Conservation (phyloP, 2,329 filamentous ascomycete genomes). For the Phialophora verrucosa region DNA sequence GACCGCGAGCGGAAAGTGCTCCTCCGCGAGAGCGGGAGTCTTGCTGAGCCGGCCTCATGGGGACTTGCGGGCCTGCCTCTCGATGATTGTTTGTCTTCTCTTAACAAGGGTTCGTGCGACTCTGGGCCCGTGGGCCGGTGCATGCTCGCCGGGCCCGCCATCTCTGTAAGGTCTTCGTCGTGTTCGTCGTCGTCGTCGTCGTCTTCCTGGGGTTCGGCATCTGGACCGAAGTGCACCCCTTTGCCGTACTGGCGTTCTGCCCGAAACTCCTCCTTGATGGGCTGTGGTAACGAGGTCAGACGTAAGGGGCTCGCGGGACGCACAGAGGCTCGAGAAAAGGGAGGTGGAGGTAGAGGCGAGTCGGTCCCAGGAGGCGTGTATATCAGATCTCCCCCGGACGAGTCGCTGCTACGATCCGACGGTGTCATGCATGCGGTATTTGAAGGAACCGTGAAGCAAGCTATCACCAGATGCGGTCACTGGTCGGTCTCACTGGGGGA, state of each 20-base stretch:
- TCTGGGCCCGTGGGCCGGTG: slow-evolving; percentile 56
- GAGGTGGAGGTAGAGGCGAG: slow-evolving; percentile 31
- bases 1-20: slow-evolving; percentile 79
- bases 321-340: slow-evolving; percentile 19
- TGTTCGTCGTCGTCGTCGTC: slow-evolving; percentile 49
- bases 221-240: slow-evolving; percentile 24
- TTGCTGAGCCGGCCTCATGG: slow-evolving; percentile 40
- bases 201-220: slow-evolving; percentile 45
- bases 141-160: slow-evolving; percentile 54
- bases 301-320: slow-evolving; percentile 34
- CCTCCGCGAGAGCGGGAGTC: slow-evolving; percentile 57
- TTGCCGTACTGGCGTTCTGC: slow-evolving; percentile 23
- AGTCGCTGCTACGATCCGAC: slow-evolving; percentile 37
- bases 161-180: slow-evolving; percentile 51
- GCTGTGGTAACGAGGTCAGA: slow-evolving; percentile 36
- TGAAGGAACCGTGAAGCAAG: slow-evolving; percentile 4
- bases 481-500: neutral
- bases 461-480: slow-evolving; percentile 20
- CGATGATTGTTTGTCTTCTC: slow-evolving; percentile 46
- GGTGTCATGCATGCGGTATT: slow-evolving; percentile 43
- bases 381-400: slow-evolving; percentile 38
- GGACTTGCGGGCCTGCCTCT: slow-evolving; percentile 48
- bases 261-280: slow-evolving; percentile 39
- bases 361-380: slow-evolving; percentile 38
- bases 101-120: slow-evolving; percentile 61